Base-by-base conservation (phyloP, 208 protist species). In the Acanthamoeba lenticulata region DNA sequence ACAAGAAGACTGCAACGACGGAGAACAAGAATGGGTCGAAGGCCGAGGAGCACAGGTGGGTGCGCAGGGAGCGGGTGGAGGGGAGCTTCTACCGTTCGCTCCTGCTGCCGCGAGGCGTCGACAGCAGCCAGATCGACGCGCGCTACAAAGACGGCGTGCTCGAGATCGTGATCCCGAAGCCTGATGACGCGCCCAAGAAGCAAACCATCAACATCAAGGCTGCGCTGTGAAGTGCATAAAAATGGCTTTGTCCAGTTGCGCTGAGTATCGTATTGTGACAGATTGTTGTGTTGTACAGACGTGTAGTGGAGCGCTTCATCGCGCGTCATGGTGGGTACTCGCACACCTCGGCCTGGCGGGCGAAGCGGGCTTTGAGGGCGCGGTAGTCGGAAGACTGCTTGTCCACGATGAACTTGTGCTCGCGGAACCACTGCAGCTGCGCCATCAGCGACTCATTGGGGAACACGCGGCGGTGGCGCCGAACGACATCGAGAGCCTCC, bases 161-260 rank as follows among this genome's bases (percentile, higher is more conserved):
- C 1, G 83, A 90, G 83, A n/a, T 90, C 24, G 19, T 65, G n/a
- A 65, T 90, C n/a, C 44, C 83, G 19, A 90, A 62, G 83, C 83
- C 83, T 15, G 83, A 52, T 13, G 42, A 19, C 45, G 65, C 36
- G 5, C 77, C 77, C 1, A 52, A 86, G 77, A 29, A 21, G n/a
- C 77, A 86, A 11, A 4, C 24, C 24, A 86, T 86, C 45, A 29
- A 45, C 77, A 86, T 86, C 77, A 86, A 86, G 65, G 11, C 65
- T 19, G 52, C 52, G 52, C 21, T 19, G 13, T 24, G 52, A 15
- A 49, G 45, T 32, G 60, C 60, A 69, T 11, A 55, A 24, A 9
- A 55, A 19, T 19, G 47, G 47, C 47, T 19, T 24, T 9, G 47
- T 24, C 15, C 47, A 55, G 47, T 19, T 55, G 47, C 15, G 47